These are phyloP conservation scores for Apiotrichum veenhuisii DNA, from an alignment of 1,284 basidiomycete genomes.

Conservation along the genomic window DNA sequence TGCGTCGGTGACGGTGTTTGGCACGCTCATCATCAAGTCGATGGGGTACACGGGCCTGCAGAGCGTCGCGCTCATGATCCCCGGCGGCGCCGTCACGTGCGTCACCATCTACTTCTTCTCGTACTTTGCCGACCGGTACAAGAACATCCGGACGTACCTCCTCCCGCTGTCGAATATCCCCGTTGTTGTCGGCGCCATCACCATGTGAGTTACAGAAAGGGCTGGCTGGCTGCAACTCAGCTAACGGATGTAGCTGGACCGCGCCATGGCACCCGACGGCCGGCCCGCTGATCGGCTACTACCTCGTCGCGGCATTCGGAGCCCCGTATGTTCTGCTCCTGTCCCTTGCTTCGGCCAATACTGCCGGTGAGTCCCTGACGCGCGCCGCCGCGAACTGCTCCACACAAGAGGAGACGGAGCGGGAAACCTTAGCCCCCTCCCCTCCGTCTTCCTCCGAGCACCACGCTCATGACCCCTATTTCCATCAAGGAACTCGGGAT, in stretches of 20 bases:
- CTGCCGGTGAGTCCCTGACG: slow-evolving; percentile 34
- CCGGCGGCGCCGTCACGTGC: slow-evolving; percentile 51
- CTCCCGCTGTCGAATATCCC: slow-evolving; percentile 53
- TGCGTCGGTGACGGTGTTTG: slow-evolving; percentile 52
- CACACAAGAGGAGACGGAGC: not conserved
- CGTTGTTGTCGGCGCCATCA: slow-evolving; percentile 52
- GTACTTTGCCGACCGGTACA: slow-evolving; percentile 45
- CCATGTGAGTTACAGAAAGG: slow-evolving; percentile 14
- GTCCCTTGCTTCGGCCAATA: slow-evolving; percentile 50
- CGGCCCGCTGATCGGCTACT: slow-evolving; percentile 54
- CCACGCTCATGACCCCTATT: not conserved
- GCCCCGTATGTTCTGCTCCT: slow-evolving; percentile 54
- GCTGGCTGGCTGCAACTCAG: not conserved
- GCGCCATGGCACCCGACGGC: slow-evolving; percentile 50
- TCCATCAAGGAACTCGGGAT: slow-evolving; percentile 19
- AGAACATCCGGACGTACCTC: slow-evolving; percentile 48
- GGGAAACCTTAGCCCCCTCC: not conserved
- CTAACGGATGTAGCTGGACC: slow-evolving; percentile 48
- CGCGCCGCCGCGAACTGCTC: slow-evolving; percentile 1
- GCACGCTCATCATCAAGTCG: slow-evolving; percentile 51
- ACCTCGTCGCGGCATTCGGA: slow-evolving; percentile 51
- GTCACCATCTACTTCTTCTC: slow-evolving; percentile 51
- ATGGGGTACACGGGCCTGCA: slow-evolving; percentile 53
- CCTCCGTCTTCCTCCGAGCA: not conserved
- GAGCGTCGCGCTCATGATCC: slow-evolving; percentile 50